These are phyloP conservation scores for Aspergillus pseudoterreus DNA, from an alignment of 2,329 filamentous ascomycete genomes.

Conservation along the genomic window DNA sequence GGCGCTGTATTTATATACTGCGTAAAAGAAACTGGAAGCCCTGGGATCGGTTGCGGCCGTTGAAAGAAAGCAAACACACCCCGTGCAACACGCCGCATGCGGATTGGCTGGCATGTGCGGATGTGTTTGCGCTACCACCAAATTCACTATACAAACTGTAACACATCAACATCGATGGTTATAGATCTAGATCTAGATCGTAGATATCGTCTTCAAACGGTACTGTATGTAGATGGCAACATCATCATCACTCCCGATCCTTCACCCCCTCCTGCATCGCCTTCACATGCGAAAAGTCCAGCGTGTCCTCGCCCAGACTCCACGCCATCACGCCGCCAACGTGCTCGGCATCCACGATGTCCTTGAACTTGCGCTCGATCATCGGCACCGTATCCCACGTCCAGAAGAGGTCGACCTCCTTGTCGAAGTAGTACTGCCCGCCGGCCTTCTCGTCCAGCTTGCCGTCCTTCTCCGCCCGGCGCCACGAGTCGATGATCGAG, in stretches of 20 bases:
- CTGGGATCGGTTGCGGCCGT: constrained; percentile 1
- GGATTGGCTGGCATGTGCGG: constrained; percentile 6
- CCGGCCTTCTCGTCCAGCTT: constrained; percentile 56
- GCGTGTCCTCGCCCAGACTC: constrained; percentile 66
- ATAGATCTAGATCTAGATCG: too few species aligned
- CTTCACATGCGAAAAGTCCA: constrained; percentile 42
- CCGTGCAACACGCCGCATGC: constrained; percentile 6
- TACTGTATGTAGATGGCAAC: background rate
- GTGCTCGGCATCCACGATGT: constrained; percentile 53
- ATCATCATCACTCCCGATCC: constrained; percentile 1
- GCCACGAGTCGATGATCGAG: constrained; percentile 56
- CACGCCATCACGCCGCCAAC: constrained; percentile 73
- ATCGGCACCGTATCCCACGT: constrained; percentile 65
- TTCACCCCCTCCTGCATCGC: constrained; percentile 37
- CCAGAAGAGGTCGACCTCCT: constrained; percentile 61
- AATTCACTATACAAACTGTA: background rate
- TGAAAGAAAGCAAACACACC: background rate
- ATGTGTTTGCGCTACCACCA: background rate
- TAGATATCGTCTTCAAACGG: too few species aligned
- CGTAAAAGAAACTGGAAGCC: background rate
- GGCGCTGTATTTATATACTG: too few species aligned
- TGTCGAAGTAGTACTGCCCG: constrained; percentile 68
- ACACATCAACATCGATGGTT: background rate
- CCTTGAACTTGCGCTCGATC: constrained; percentile 59
- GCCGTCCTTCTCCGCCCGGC: constrained; percentile 51